Evolutionary conservation across 352 stramenopile species (phyloP).

Genomic region (Plasmopara viticola): DNA sequence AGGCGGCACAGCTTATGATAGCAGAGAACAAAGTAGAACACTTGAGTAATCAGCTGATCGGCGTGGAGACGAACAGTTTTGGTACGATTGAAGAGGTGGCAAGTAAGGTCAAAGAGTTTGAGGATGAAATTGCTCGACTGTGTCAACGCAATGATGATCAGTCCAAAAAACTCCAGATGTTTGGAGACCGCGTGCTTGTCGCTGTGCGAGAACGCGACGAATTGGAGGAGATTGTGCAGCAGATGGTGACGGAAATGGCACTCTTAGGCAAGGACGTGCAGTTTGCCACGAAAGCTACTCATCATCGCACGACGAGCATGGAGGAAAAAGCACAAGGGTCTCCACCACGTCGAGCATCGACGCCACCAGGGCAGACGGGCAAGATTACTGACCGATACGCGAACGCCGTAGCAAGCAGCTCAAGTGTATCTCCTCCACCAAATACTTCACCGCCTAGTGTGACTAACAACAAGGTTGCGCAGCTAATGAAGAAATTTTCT

Average conservation of each 20-base stretch:
- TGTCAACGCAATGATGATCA: conserved; percentile 60
- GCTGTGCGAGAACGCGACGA: conserved; percentile 48
- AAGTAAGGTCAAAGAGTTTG: conserved; percentile 45
- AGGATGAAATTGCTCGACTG: conserved; percentile 38
- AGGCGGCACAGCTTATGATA: conserved; percentile 41
- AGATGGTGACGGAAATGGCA: conserved; percentile 58
- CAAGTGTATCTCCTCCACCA: conserved; percentile 7
- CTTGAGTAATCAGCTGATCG: conserved; percentile 18
- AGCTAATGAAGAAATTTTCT: conserved; percentile 74
- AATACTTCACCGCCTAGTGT: conserved; percentile 8
- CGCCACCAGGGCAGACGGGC: conserved; percentile 7
- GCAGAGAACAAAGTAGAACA: conserved; percentile 45
- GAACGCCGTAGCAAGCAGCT: conserved; percentile 29
- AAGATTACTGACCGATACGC: conserved; percentile 51
- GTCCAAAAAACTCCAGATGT: conserved; percentile 34
- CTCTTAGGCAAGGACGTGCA: conserved; percentile 19
- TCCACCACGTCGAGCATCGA: conserved; percentile 1
- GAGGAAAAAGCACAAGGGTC: conserved; percentile 22
- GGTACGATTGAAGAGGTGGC: conserved; percentile 27
- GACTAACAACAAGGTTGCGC: conserved; percentile 46
- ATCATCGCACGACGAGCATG: conserved; percentile 14
- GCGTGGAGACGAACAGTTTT: not conserved
- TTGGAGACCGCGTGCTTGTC: conserved; percentile 38
- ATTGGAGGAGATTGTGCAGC: conserved; percentile 52
- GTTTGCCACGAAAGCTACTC: conserved; percentile 10